Evolutionary conservation across 83 land plant species (phyloP).

Genomic region (Picea abies): DNA sequence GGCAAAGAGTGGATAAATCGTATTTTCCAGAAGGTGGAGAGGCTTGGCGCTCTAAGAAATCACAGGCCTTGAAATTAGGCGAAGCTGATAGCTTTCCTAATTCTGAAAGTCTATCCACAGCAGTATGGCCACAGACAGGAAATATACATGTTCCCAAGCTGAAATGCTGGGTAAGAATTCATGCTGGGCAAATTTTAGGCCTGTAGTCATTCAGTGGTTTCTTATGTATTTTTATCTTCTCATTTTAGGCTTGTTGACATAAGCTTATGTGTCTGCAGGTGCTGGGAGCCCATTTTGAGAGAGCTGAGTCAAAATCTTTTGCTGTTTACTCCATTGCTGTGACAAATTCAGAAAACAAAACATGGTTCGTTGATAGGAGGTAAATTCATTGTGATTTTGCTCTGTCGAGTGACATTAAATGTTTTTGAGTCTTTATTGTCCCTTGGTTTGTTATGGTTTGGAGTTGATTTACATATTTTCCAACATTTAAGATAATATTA

Average conservation of each 20-base stretch:
- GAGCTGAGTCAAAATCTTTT: slow-evolving; percentile 84
- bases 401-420: neutral
- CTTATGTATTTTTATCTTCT: neutral
- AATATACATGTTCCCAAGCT: slow-evolving; percentile 49
- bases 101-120: slow-evolving; percentile 25
- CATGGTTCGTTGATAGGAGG: slow-evolving; percentile 98
- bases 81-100: slow-evolving; percentile 18
- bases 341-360: slow-evolving; percentile 73
- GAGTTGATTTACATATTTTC: slow-evolving; percentile 3
- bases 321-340: slow-evolving; percentile 96
- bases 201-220: neutral
- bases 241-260: slow-evolving; percentile 77
- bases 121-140: slow-evolving; percentile 27
- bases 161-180: slow-evolving; percentile 66
- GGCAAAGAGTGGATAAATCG: slow-evolving; percentile 13
- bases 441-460: neutral
- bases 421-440: neutral
- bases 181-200: neutral
- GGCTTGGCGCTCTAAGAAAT: slow-evolving; percentile 22
- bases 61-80: slow-evolving; percentile 21
- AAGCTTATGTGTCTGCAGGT: slow-evolving; percentile 80
- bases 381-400: slow-evolving; percentile 16
- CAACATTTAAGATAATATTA: neutral
- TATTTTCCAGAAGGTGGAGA: slow-evolving; percentile 21
- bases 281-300: slow-evolving; percentile 97